Evolutionary conservation across 331 rosid species (phyloP), one percentile per base, ranked within the genome.

Genomic region (Spiraea crenata): DNA sequence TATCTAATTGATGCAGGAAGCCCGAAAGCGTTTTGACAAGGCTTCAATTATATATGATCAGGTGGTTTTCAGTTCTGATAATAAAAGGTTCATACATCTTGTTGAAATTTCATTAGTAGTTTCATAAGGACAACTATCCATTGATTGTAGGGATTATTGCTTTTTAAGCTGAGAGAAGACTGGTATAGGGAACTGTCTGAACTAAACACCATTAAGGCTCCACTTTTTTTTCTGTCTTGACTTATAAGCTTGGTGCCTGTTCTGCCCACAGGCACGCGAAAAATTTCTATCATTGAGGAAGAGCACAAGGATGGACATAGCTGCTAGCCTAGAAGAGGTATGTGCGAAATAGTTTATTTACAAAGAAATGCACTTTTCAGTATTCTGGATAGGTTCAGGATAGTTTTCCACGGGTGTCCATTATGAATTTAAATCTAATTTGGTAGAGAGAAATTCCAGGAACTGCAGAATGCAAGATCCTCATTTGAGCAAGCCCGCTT

Each of bases 401-500:
- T 77, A 56, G 42, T 57, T 70, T 75, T 44, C 45, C 78, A 57
- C 74, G 82, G 83, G 78, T 81, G 48, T 44, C 80, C 74, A 72
- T 75, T 76, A 81, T 85, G 80, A 80, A 68, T 79, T 72, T 44
- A 76, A 79, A 78, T 77, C 92, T 90, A 86, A 90, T 81, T 81
- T 83, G 83, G 84, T 80, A 77, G 83, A 81, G 85, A 73, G 77
- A 81, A 65, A 77, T 89, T 89, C 79, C 96, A 89, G 96, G 96
- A 86, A 80, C 57, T 87, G 69, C 80, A 71, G 67, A 74, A 65
- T 71, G 88, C 96, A 71, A 85, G 96, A 76, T 65, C 82, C 48
- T 73, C 83, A 39, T 89, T 85, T 80, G 96, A 87, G 84, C 90
- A 86, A 72, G 88, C 96, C 75, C 96, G 96, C 77, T 89, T 89